Base-by-base conservation (phyloP, 148 eudicot genomes). In the Beta vulgaris region DNA sequence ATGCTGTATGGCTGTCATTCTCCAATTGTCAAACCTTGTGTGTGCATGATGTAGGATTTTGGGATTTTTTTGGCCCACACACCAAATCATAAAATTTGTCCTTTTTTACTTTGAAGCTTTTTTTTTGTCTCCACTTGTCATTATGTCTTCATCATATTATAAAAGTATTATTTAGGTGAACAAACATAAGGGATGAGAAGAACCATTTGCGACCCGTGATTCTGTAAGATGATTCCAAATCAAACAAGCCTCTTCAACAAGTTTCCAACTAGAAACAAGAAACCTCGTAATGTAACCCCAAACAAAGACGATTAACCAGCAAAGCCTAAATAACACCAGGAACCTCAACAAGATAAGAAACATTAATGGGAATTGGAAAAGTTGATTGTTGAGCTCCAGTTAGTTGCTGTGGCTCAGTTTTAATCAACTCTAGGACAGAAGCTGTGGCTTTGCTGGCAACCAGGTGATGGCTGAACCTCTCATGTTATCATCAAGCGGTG, bases 51-150 rank as follows among this genome's bases (percentile, higher is more conserved):
- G 32, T 34, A 25, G 12, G 21, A 32, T 65, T 31, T 6, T 36
- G 68, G 60, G 71, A 18, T 53, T 31, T 10, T 68, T 28, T 29
- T 67, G 49, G n/a, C n/a, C n/a, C n/a, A n/a, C n/a, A n/a, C n/a
- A n/a, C n/a, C n/a, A n/a, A n/a, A n/a, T n/a, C n/a, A n/a, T n/a
- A n/a, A n/a, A n/a, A n/a, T n/a, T n/a, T n/a, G n/a, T n/a, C n/a
- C n/a, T n/a, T n/a, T n/a, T 5, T 46, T 46, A 2, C 9, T 46
- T 46, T 5, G 51, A 46, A 46, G 2, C 14, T 18, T 46, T 18
- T 18, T 8, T 5, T 46, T 12, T 46, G 51, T 46, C 14, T 12
- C 9, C 14, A 18, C 14, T 46, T 46, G 2, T 8, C 51, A 13
- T 46, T 4, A 46, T n/a, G n/a, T n/a, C n/a, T n/a, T n/a, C n/a